phyloP scores from a whole-genome alignment of 805 yeast genomes.

The Priceomyces castillae region DNA sequence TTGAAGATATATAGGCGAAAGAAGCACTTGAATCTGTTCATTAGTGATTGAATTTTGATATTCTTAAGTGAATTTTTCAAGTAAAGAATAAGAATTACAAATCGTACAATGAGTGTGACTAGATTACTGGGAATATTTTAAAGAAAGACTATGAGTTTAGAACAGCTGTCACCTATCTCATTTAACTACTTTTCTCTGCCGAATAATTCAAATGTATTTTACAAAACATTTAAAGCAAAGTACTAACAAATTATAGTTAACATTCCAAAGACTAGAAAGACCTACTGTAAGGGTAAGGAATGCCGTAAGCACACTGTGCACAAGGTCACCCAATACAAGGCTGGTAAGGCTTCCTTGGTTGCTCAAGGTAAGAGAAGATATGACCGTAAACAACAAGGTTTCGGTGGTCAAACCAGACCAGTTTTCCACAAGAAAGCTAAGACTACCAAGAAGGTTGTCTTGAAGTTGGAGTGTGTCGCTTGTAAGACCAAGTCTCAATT shows the following conservation, averaged over 20 bases:
- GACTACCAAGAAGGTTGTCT: slow-evolving; percentile 99
- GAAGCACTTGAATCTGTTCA: too few relatives aligned
- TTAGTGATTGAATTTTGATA: too few relatives aligned
- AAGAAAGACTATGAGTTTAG: too few relatives aligned
- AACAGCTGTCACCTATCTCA: too few relatives aligned
- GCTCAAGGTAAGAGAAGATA: slow-evolving; percentile 99
- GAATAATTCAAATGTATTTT: too few relatives aligned
- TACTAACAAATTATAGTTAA: slow-evolving; percentile 62
- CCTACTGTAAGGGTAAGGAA: slow-evolving; percentile 99
- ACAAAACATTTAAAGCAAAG: too few relatives aligned
- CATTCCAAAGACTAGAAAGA: slow-evolving; percentile 99
- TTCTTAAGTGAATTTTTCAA: too few relatives aligned
- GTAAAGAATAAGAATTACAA: too few relatives aligned
- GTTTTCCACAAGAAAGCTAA: slow-evolving; percentile 99
- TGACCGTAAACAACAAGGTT: slow-evolving; percentile 99
- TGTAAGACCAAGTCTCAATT: slow-evolving; percentile 99
- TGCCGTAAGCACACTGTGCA: slow-evolving; percentile 99
- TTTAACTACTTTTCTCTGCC: too few relatives aligned
- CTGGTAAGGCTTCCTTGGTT: slow-evolving; percentile 98
- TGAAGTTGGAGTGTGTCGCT: slow-evolving; percentile 97
- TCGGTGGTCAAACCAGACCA: slow-evolving; percentile 99
- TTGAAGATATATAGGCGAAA: too few relatives aligned
- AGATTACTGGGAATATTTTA: too few relatives aligned
- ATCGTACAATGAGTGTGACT: too few relatives aligned
- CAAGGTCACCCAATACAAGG: slow-evolving; percentile 99